Conservation (phyloP, 345 rosid genomes). For the Abelmoschus esculentus region DNA sequence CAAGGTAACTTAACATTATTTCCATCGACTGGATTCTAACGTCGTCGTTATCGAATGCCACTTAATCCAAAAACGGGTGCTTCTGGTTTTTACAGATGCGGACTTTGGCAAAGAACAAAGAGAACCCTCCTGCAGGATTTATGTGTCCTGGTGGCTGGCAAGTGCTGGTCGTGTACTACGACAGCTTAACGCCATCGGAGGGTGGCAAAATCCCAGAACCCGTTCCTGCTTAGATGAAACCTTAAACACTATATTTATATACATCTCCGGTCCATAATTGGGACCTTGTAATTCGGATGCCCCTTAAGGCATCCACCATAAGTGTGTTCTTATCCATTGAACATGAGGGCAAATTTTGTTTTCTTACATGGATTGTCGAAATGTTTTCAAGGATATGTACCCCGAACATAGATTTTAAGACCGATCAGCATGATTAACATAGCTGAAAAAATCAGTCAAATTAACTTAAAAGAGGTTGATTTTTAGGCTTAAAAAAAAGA, state of each 20-base stretch:
- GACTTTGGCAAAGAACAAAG: conserved; percentile 80
- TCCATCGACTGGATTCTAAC: background rate
- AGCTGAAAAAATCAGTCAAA: too few relatives aligned
- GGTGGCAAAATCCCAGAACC: conserved; percentile 50
- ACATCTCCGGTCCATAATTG: background rate
- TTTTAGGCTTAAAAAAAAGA: too few relatives aligned
- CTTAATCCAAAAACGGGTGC: conserved; percentile 6
- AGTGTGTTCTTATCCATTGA: background rate
- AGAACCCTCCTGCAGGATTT: conserved; percentile 89
- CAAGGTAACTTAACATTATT: conserved; percentile 41
- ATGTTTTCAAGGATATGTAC: too few relatives aligned
- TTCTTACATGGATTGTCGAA: too few relatives aligned
- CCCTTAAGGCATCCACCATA: background rate
- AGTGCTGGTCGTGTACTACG: conserved; percentile 14
- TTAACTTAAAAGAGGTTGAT: too few relatives aligned
- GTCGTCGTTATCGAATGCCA: background rate
- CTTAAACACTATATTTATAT: background rate
- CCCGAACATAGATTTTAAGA: too few relatives aligned
- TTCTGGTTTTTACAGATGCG: conserved; percentile 61
- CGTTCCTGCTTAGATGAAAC: conserved; percentile 43
- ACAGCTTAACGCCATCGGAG: conserved; percentile 47
- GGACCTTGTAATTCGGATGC: background rate
- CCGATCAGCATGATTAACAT: too few relatives aligned
- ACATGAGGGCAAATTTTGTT: background rate
- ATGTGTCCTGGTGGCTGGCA: conserved; percentile 98